Conservation (phyloP, 2,329 filamentous ascomycete genomes). For the Venturia aucupariae region DNA sequence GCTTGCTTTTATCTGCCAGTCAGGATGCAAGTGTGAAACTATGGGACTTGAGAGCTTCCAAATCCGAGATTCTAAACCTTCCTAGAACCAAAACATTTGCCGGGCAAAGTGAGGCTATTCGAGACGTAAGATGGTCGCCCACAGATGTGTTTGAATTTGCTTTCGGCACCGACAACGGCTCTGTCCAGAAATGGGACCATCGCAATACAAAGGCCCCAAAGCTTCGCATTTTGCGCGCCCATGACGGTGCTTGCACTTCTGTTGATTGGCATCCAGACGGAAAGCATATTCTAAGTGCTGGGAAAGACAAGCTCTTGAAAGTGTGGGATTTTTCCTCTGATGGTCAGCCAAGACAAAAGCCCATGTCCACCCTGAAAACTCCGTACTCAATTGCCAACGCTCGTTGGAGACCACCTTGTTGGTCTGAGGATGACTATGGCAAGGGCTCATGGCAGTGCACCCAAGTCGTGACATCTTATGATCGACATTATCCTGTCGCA, state of each 20-base stretch:
- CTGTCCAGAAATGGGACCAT: constrained; percentile 56
- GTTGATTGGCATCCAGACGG: constrained; percentile 61
- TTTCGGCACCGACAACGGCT: constrained; percentile 54
- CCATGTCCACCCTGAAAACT: constrained; percentile 48
- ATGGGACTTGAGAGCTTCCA: constrained; percentile 53
- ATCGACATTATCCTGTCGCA: constrained; percentile 49
- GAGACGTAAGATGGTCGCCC: constrained; percentile 57
- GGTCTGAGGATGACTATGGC: constrained; percentile 42
- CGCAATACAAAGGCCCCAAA: constrained; percentile 47
- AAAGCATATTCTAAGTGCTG: constrained; percentile 54
- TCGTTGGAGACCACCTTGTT: constrained; percentile 53
- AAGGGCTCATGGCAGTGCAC: constrained; percentile 50
- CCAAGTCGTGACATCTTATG: constrained; percentile 53
- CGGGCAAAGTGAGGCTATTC: constrained; percentile 51
- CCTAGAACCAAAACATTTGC: constrained; percentile 46
- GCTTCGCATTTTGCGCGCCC: constrained; percentile 49
- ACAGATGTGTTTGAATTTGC: constrained; percentile 54
- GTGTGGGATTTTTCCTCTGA: constrained; percentile 48
- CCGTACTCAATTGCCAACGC: constrained; percentile 54
- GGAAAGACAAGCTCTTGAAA: constrained; percentile 50
- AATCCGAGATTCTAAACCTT: constrained; percentile 41
- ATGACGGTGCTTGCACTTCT: constrained; percentile 50
- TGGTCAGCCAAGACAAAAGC: constrained; percentile 43
- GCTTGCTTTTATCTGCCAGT: constrained; percentile 53
- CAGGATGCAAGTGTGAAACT: constrained; percentile 55